Percentiles rank a stretch among this genome's conserved stretches.
Evolutionary conservation across 805 yeast genomes (phyloP).

Genomic region (Tetrapisispora namnaoensis): DNA sequence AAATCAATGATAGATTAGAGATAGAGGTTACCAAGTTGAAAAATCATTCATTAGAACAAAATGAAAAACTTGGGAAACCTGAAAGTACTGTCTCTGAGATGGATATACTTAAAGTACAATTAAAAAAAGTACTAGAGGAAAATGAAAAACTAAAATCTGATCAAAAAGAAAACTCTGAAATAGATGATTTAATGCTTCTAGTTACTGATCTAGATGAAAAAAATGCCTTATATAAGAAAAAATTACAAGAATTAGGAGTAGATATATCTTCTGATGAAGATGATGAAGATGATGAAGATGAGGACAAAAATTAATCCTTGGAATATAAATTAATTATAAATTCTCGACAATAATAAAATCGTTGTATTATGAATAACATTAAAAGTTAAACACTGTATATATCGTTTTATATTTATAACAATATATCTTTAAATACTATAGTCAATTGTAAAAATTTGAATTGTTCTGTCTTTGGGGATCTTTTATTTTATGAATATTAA

Average conservation of each 20-base stretch:
- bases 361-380: not conserved
- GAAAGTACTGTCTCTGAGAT: not conserved
- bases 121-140: slow-evolving; percentile 2
- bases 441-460: slow-evolving; percentile 12
- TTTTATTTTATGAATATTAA: slow-evolving; percentile 53
- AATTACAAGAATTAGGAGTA: slow-evolving; percentile 43
- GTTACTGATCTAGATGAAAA: slow-evolving; percentile 71
- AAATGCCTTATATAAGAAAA: slow-evolving; percentile 45
- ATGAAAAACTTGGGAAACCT: not conserved
- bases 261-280: slow-evolving; percentile 66
- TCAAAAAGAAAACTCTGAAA: slow-evolving; percentile 15
- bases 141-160: slow-evolving; percentile 5
- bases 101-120: not conserved
- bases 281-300: slow-evolving; percentile 55
- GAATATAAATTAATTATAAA: not conserved
- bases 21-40: not conserved
- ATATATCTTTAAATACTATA: not conserved
- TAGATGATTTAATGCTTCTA: slow-evolving; percentile 65
- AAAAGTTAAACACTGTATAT: not conserved
- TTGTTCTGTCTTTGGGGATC: slow-evolving; percentile 32
- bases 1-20: not conserved
- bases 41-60: not conserved
- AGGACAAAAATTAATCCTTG: slow-evolving; percentile 23
- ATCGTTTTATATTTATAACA: not conserved
- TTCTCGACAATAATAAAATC: not conserved